Evolutionary conservation across 805 yeast species (phyloP), one percentile per base, ranked within the genome.

Genomic region (Isabelozyma heimii): DNA sequence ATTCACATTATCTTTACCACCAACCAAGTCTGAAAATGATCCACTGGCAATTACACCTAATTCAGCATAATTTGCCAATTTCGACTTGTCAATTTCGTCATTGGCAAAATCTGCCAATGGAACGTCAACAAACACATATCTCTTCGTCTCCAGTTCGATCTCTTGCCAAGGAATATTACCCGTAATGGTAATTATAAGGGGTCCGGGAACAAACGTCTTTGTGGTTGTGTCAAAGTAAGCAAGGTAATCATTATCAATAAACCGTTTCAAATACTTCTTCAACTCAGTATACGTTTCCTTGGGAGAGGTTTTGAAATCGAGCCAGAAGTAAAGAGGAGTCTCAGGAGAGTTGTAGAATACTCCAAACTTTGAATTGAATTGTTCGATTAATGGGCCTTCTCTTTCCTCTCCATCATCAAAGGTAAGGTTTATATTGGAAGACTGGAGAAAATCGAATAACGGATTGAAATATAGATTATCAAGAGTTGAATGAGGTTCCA

Each of bases 271-370:
- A 14, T 75, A 70, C 8, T 67, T 62, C 52, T 72, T 66, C 35
- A 87, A 65, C 16, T 69, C 62, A 1, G 67, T 62, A 62, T 79
- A 85, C 0, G 84, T 77, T 17, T 55, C 51, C n/a, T 60, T 58
- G 1, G 87, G 81, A 40, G 77, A 78, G 2, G 82, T 73, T 58
- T 84, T 84, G 56, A 84, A 71, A 62, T 87, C 92, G 55, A 87
- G 71, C 67, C 83, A 82, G 28, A 87, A 66, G 60, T 77, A 82
- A 15, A 84, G 63, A 1, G 89, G 80, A n/a, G 72, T 65, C 45
- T 68, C 73, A 0, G 80, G 76, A 35, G 77, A 73, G 43, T 81
- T 73, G 48, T 70, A 71, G 51, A 61, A 72, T 1, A 72, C 56
- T 5, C 76, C 67, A 42, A 63, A 57, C 44, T 63, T 68, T 33